Evolutionary conservation across 805 yeast genomes (phyloP).

Genomic region (Schwanniomyces sp.): DNA sequence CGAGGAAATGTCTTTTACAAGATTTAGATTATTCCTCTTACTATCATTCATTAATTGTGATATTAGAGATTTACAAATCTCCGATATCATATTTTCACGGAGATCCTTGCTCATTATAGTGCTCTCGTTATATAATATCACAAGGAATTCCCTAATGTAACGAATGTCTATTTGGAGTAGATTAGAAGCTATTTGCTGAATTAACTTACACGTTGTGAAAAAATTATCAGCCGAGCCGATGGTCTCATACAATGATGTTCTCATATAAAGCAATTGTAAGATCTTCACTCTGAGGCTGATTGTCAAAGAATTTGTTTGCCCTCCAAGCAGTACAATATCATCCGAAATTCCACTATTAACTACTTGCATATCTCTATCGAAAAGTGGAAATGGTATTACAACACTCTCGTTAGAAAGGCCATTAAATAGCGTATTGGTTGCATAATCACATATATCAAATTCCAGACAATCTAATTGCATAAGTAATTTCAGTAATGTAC

Average conservation of each 20-base stretch:
- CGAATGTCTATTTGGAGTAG: slow-evolving; percentile 7
- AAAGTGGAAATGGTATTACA: slow-evolving; percentile 11
- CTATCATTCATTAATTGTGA: not conserved
- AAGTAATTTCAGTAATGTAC: slow-evolving; percentile 16
- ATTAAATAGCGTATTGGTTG: slow-evolving; percentile 25
- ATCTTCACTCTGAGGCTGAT: not conserved
- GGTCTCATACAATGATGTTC: not conserved
- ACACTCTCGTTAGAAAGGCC: slow-evolving; percentile 19
- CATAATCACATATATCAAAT: slow-evolving; percentile 29
- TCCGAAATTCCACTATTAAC: not conserved
- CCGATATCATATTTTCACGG: not conserved
- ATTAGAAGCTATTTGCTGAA: slow-evolving; percentile 10
- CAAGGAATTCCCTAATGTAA: slow-evolving; percentile 14
- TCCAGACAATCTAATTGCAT: slow-evolving; percentile 18
- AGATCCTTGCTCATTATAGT: not conserved
- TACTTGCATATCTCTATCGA: slow-evolving; percentile 15
- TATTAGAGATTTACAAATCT: not conserved
- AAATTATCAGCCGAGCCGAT: not conserved
- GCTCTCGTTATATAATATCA: not conserved
- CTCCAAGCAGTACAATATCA: not conserved
- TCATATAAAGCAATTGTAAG: not conserved
- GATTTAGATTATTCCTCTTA: not conserved
- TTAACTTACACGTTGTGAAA: slow-evolving; percentile 5
- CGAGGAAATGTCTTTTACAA: not conserved
- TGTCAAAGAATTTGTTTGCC: not conserved